Base-by-base conservation (phyloP, 2,329 filamentous ascomycete species). In the Ophiocordyceps unilateralis region DNA sequence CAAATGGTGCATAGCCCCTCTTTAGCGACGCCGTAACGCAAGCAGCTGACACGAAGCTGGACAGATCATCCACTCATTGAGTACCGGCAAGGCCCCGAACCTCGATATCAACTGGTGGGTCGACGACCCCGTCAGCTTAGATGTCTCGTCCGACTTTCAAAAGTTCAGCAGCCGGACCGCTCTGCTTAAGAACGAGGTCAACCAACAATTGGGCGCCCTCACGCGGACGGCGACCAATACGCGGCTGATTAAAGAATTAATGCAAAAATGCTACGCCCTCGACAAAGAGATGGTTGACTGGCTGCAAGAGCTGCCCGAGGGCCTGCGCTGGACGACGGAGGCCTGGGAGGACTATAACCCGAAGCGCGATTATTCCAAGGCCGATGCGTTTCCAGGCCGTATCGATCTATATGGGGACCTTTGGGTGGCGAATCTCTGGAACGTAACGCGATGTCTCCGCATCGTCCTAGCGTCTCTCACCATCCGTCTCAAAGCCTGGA, bases 361-460 rank as follows among this genome's bases (percentile, higher is more conserved):
- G 0, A 62, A 62, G 37, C 67, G 66, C 30, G 67, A 76, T 52
- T 72, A 72, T 47, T 50, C 59, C 19, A 60, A 61, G 44, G 67
- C 70, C 2, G 72, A 76, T 47, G 70, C 74, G 0, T 78, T 68
- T 49, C 74, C 74, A 0, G 74, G 74, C 5, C 65, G 70, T 12
- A 66, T 78, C n/a, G 74, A 79, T 50, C 59, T 70, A 9, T 78
- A 76, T 51, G 55, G 58, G n/a, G 73, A 78, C 54, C 60, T 77
- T 38, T 76, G 67, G 63, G 67, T 73, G 37, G 69, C 67, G 15
- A 68, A 64, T 46, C 60, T 73, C 12, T 73, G 68, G 66, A 78
- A 78, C 51, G 58, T 70, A 54, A 60, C 65, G 44, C 62, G 74
- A 10, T 65, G 68, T 9, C 64, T 68, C 12, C 63, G 75, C 2